These are phyloP conservation scores for Candida coquimbonensis DNA, from an alignment of 805 yeast species.

Conservation along the genomic window DNA sequence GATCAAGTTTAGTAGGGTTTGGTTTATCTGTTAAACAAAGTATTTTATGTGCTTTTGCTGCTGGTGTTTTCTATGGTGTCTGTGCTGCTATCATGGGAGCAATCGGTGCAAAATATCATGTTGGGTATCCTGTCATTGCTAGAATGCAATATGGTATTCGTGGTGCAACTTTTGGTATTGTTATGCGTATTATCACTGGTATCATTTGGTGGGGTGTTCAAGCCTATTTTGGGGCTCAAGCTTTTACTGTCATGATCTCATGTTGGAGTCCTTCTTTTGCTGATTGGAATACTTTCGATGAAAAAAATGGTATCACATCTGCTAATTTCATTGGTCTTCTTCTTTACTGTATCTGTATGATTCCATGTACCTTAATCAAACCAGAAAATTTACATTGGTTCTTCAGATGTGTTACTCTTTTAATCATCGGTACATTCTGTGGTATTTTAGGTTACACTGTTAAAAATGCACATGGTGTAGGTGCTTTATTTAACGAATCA, in stretches of 20 bases:
- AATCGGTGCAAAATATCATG: constrained; percentile 26
- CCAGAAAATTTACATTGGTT: constrained; percentile 26
- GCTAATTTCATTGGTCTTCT: constrained; percentile 34
- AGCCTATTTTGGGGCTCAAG: constrained; percentile 31
- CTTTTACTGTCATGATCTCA: constrained; percentile 26
- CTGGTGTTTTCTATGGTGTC: constrained; percentile 25
- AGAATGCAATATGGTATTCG: constrained; percentile 31
- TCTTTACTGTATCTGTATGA: constrained; percentile 29
- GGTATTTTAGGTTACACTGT: constrained; percentile 27
- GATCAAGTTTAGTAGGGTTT: constrained; percentile 22
- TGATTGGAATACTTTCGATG: constrained; percentile 23
- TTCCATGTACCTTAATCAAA: constrained; percentile 23
- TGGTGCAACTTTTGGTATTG: constrained; percentile 28
- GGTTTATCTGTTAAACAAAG: constrained; percentile 24
- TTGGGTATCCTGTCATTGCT: constrained; percentile 32
- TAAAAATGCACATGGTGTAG: constrained; percentile 24
- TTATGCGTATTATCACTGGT: constrained; percentile 30
- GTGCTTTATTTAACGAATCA: constrained; percentile 15
- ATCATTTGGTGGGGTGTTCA: constrained; percentile 34
- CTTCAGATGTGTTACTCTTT: constrained; percentile 20
- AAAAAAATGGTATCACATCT: constrained; percentile 29
- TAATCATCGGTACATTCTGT: constrained; percentile 24
- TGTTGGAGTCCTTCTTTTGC: constrained; percentile 20
- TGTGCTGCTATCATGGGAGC: constrained; percentile 20
- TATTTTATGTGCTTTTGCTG: constrained; percentile 19